Base-by-base conservation (phyloP, 1,139 yeast species). In the Nadsonia commutata region DNA sequence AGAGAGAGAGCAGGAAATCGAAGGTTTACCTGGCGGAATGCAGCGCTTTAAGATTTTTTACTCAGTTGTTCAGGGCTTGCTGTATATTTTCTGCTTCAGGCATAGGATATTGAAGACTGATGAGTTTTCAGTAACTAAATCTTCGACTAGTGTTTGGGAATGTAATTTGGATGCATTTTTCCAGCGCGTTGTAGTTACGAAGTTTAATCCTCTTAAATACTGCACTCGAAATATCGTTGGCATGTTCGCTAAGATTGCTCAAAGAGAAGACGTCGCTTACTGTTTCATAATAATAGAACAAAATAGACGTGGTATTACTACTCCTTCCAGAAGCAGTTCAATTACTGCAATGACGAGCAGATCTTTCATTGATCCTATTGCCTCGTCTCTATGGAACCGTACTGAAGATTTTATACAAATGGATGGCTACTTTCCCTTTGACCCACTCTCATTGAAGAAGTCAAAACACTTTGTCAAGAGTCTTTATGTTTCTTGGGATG, bases 361-460 rank as follows among this genome's bases (percentile, higher is more conserved):
- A 17, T 45, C 51, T 4, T 46, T 45, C 40, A 47, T 46, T 38
- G 50, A 49, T 20, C 42, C 44, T 7, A 46, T 49, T 13, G 49
- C 51, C 5, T 40, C 46, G 36, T 46, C 53, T 20, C 43, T 54
- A 19, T 57, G 62, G 57, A 52, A 55, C n/a, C 56, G 53, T 49
- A 74, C 74, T 55, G 90, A 82, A 57, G 95, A 86, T 56, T 85
- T 84, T 57, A 73, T 83, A 51, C 94, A 85, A 57, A 66, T 86
- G 45, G 95, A 86, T 58, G 88, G 93, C 13, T 90, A 85, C 59
- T 90, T 90, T 63, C 98, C 98, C 11, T 90, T 84, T 59, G 98
- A 90, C 65, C 98, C 98, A 1, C 64, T 90, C 50, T 76, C 82
- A 42, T 70, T 90, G 50, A 82, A 80, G 40, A 63, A 62, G 19